Evolutionary conservation across 805 yeast genomes (phyloP).

Genomic region (Zygosaccharomyces bisporus): DNA sequence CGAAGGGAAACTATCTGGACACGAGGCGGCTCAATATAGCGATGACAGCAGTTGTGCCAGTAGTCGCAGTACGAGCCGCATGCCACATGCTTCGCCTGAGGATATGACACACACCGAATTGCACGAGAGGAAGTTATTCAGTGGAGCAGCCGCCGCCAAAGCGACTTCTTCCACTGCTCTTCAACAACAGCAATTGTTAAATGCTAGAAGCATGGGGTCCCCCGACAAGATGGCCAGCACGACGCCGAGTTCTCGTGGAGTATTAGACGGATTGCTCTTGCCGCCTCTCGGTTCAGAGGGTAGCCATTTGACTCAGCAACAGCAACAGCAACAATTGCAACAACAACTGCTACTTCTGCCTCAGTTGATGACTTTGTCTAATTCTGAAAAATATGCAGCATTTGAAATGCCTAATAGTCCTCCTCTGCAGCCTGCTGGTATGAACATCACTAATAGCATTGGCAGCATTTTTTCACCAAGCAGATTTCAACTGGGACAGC

Average conservation of each 20-base stretch:
- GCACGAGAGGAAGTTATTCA: constrained; percentile 2
- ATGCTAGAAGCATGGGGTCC: constrained; percentile 3
- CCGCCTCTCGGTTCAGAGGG: constrained; percentile 27
- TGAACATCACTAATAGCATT: constrained; percentile 29
- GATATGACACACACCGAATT: constrained; percentile 3
- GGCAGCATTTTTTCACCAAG: constrained; percentile 27
- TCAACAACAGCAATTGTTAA: constrained; percentile 2
- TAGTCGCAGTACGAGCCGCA: constrained; percentile 10
- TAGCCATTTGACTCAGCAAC: constrained; percentile 16
- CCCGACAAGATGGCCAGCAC: constrained; percentile 10
- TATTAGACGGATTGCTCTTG: constrained; percentile 21
- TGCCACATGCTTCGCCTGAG: constrained; percentile 6
- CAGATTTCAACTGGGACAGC: constrained; percentile 21
- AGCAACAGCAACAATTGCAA: constrained; percentile 26
- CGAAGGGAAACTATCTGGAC: constrained; percentile 13
- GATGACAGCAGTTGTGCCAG: constrained; percentile 11
- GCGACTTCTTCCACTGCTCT: too few relatives aligned
- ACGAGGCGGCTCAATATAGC: constrained; percentile 8
- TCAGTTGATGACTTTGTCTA: constrained; percentile 31
- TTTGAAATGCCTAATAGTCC: constrained; percentile 22
- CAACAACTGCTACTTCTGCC: constrained; percentile 30
- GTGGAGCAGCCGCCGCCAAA: too few relatives aligned
- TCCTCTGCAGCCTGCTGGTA: constrained; percentile 22
- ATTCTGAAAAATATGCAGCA: constrained; percentile 28
- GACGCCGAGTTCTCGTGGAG: constrained; percentile 7